A percentile compares a stretch with the other conserved stretches of the same genome.
These are phyloP conservation scores for Ammopiptanthus mongolicus DNA, from an alignment of 306 rosid genomes.

Conservation along the genomic window DNA sequence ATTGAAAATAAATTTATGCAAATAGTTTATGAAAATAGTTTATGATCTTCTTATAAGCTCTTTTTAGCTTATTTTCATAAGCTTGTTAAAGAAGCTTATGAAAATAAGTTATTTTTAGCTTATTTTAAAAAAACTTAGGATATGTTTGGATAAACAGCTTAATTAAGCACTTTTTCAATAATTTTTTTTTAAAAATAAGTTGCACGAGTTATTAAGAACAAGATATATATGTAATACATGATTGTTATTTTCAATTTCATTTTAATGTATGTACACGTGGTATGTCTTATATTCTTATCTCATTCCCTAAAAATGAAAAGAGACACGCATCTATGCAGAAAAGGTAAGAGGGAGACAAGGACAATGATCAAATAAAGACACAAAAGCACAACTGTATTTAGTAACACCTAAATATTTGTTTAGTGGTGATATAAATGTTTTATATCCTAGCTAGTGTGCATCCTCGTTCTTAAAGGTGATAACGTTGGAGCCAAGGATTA, in stretches of 20 bases:
- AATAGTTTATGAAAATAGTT: no score
- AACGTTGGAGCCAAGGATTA: slow-evolving; percentile 24
- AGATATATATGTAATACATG: neutral
- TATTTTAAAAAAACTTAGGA: no score
- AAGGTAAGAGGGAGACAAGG: neutral
- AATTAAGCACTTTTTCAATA: no score
- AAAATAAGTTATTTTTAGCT: no score
- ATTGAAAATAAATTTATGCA: no score
- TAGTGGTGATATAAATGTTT: neutral
- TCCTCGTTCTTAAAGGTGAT: slow-evolving; percentile 20
- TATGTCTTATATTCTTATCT: neutral
- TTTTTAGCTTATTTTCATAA: no score
- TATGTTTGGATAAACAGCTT: no score
- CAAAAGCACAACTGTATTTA: slow-evolving; percentile 10
- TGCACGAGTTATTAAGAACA: neutral
- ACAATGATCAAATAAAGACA: slow-evolving; percentile 21
- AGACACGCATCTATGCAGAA: neutral
- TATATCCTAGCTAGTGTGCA: slow-evolving; percentile 19
- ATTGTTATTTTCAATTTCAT: neutral
- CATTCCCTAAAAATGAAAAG: neutral
- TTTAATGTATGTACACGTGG: neutral
- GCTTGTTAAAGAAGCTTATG: no score
- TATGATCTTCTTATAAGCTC: no score
- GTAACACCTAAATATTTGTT: slow-evolving; percentile 17
- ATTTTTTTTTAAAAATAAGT: no score